Conservation (phyloP, 75 land plant genomes). For the Pseudotsuga menziesii region DNA sequence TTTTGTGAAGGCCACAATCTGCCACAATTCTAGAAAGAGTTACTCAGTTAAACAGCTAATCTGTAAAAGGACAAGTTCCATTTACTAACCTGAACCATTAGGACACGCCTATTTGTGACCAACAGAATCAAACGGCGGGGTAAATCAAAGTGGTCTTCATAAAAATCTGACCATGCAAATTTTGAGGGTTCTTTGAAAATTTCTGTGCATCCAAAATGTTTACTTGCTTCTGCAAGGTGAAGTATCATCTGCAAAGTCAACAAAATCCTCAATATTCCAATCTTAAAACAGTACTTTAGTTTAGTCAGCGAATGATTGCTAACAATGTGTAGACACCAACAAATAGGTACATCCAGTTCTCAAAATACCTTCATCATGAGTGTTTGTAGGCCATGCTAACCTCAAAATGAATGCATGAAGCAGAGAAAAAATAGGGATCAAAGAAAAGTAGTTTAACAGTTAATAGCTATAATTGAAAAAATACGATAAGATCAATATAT, state of each 20-base stretch:
- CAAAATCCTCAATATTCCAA: background rate
- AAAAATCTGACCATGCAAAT: constrained; percentile 90
- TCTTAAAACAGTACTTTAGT: background rate
- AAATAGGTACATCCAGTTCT: too few relatives aligned
- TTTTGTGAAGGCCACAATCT: background rate
- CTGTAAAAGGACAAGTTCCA: background rate
- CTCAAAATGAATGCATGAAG: too few relatives aligned
- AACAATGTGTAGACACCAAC: too few relatives aligned
- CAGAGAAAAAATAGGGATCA: too few relatives aligned
- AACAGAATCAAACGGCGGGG: constrained; percentile 58
- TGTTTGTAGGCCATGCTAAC: too few relatives aligned
- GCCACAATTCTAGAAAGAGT: background rate
- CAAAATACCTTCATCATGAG: too few relatives aligned
- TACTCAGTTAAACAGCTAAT: background rate
- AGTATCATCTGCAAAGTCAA: constrained; percentile 60
- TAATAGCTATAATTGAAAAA: too few relatives aligned
- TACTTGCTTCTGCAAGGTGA: constrained; percentile 83
- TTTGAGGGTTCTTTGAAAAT: constrained; percentile 90
- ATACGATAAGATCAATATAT: too few relatives aligned
- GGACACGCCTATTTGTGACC: constrained; percentile 72
- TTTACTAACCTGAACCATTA: constrained; percentile 76
- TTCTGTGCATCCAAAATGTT: constrained; percentile 69
- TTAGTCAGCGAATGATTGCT: background rate
- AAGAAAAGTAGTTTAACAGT: too few relatives aligned
- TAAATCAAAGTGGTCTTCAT: constrained; percentile 89